These are phyloP conservation scores for Penicillium sp. DNA, from an alignment of 2,329 filamentous ascomycete genomes.

Conservation along the genomic window DNA sequence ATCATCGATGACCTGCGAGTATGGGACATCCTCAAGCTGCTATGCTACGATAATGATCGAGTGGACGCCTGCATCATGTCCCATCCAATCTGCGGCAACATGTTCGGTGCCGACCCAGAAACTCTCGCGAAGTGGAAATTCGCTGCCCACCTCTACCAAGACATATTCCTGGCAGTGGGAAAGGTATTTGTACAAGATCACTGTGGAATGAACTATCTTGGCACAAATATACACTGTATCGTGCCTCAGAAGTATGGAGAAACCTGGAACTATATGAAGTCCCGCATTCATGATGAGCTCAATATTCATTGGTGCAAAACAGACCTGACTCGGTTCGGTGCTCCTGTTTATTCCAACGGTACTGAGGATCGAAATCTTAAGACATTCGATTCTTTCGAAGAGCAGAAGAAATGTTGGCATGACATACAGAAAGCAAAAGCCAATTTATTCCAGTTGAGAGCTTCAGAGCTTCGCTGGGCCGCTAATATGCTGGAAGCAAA, in stretches of 20 bases:
- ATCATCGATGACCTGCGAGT: conserved; percentile 23
- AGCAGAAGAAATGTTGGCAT: conserved; percentile 1
- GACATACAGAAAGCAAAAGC: conserved; percentile 9
- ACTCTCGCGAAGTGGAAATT: not conserved
- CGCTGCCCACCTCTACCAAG: not conserved
- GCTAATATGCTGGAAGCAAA: conserved; percentile 22
- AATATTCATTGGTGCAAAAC: not conserved
- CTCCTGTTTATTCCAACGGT: not conserved
- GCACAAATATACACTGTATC: not conserved
- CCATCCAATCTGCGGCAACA: conserved; percentile 4
- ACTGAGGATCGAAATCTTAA: not conserved
- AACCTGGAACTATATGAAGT: not conserved
- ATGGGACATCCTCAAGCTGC: conserved; percentile 18
- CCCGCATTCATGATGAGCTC: not conserved
- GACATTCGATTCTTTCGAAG: not conserved
- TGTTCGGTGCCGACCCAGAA: conserved; percentile 4
- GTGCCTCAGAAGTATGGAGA: not conserved
- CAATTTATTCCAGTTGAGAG: not conserved
- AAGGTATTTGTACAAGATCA: not conserved
- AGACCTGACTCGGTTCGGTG: not conserved
- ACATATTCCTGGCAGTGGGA: not conserved
- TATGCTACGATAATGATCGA: conserved; percentile 5
- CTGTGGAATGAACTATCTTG: not conserved
- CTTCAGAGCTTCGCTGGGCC: conserved; percentile 11
- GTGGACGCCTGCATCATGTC: conserved; percentile 10